Conservation (phyloP, 116 monocot genomes). For the Phalaenopsis hybrid region DNA sequence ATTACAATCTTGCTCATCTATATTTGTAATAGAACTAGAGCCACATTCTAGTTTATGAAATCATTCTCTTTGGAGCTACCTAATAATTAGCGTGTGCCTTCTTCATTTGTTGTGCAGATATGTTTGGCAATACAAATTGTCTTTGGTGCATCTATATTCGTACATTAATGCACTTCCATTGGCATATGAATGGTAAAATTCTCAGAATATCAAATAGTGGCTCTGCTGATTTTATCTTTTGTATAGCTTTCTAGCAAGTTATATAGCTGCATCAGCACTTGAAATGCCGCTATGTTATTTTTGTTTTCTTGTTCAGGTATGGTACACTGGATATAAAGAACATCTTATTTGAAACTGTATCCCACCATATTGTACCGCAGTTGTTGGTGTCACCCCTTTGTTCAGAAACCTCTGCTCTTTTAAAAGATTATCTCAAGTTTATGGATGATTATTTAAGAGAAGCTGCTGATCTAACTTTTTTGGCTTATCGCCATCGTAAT, state of each 20-base stretch:
- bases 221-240: background rate
- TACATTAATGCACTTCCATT: conserved; percentile 53
- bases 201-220: background rate
- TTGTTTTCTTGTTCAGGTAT: conserved; percentile 49
- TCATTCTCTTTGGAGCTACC: background rate
- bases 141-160: conserved; percentile 79
- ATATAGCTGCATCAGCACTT: background rate
- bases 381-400: conserved; percentile 64
- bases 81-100: background rate
- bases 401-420: conserved; percentile 44
- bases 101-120: conserved; percentile 34
- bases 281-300: conserved; percentile 1
- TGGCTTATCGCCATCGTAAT: conserved; percentile 89
- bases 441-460: conserved; percentile 90
- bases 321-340: conserved; percentile 77
- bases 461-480: conserved; percentile 89
- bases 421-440: conserved; percentile 89
- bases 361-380: conserved; percentile 87
- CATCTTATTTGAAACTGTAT: conserved; percentile 76
- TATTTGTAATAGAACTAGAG: background rate
- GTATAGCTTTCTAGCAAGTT: background rate
- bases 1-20: background rate
- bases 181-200: conserved; percentile 74
- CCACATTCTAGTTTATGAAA: background rate
- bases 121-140: conserved; percentile 77